These are phyloP conservation scores for Auriscalpium orientale DNA, from an alignment of 768 basidiomycete genomes.

Conservation along the genomic window DNA sequence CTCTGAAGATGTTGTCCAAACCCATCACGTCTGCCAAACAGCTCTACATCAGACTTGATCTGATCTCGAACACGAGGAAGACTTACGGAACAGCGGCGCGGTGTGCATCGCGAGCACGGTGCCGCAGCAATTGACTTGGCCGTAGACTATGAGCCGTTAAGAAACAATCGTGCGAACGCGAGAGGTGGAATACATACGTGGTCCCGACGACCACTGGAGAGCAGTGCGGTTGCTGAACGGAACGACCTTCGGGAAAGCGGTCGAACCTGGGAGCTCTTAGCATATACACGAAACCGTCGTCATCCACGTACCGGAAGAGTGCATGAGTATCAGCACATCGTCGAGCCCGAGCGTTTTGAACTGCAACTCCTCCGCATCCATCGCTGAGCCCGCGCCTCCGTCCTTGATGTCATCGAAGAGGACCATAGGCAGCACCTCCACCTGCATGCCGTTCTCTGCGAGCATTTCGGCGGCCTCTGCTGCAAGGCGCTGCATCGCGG, in stretches of 20 bases:
- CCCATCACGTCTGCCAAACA: conserved; percentile 2
- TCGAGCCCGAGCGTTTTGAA: not conserved
- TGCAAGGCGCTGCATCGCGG: conserved; percentile 13
- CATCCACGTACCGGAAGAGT: not conserved
- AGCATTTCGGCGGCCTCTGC: conserved; percentile 10
- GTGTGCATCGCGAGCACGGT: not conserved
- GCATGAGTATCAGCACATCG: not conserved
- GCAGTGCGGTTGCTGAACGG: not conserved
- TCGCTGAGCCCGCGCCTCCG: not conserved
- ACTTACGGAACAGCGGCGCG: not conserved
- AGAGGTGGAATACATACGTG: not conserved
- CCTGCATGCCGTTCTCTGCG: not conserved
- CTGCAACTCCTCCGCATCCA: not conserved
- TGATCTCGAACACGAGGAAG: not conserved
- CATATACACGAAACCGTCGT: not conserved
- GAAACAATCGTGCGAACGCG: not conserved
- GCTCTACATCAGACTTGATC: not conserved
- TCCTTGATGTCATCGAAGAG: conserved; percentile 14
- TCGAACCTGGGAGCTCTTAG: conserved; percentile 1
- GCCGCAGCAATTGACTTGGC: not conserved
- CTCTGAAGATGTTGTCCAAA: conserved; percentile 1
- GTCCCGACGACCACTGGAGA: not conserved
- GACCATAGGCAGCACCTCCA: conserved; percentile 12
- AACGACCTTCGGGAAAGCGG: conserved; percentile 1
- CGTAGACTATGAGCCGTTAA: not conserved